These are phyloP conservation scores for Seiridium cupressi DNA, from an alignment of 2,329 filamentous ascomycete genomes.

Conservation along the genomic window DNA sequence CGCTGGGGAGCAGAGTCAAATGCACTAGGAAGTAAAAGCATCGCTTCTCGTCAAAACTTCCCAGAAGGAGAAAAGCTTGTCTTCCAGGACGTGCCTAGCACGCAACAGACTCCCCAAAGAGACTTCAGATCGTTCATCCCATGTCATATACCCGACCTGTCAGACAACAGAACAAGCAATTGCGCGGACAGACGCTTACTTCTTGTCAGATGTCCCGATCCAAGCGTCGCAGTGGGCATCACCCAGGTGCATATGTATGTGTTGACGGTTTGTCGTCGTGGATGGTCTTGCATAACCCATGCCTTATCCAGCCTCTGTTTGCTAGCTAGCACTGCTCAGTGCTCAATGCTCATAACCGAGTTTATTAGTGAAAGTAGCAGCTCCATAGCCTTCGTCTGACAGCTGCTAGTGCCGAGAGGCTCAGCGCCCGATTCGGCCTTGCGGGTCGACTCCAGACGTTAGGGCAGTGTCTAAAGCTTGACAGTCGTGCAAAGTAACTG, in stretches of 20 bases:
- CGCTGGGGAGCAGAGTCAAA: neutral
- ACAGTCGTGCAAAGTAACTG: too few species aligned
- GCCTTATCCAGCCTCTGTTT: neutral
- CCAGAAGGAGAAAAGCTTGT: constrained; percentile 18
- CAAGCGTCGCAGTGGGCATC: too few species aligned
- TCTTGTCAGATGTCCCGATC: too few species aligned
- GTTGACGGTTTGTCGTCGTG: too few species aligned
- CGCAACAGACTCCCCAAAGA: too few species aligned
- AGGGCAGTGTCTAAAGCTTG: neutral
- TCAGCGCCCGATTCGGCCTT: neutral
- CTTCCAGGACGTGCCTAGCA: neutral
- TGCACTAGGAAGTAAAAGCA: constrained; percentile 6
- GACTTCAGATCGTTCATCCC: too few species aligned
- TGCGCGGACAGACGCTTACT: too few species aligned
- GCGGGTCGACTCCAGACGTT: neutral
- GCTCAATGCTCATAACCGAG: neutral
- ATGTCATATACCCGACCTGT: too few species aligned
- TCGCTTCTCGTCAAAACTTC: constrained; percentile 18
- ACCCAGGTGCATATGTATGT: too few species aligned
- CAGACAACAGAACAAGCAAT: too few species aligned
- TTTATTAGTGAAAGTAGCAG: neutral
- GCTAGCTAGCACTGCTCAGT: neutral
- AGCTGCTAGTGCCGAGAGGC: neutral
- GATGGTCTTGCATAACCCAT: too few species aligned
- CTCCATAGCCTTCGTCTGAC: neutral